A percentile compares a stretch with the other conserved stretches of the same genome.
These are phyloP conservation scores for Zygoascus meyerae DNA, from an alignment of 1,139 yeast species.

Conservation along the genomic window DNA sequence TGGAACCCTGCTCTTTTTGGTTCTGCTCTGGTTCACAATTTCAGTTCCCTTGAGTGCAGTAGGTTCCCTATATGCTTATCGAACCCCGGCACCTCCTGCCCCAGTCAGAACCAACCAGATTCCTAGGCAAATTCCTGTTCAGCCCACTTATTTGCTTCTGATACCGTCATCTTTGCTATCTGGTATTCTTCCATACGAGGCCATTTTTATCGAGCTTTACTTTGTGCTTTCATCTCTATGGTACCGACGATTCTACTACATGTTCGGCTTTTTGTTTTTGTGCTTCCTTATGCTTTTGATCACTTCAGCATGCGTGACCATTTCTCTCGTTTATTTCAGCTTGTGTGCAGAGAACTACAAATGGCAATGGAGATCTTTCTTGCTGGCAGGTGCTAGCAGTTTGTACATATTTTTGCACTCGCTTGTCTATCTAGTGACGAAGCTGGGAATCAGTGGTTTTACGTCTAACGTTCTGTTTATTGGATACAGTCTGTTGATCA, in stretches of 20 bases:
- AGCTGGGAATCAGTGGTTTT: slow-evolving; percentile 68
- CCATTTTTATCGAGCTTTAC: slow-evolving; percentile 91
- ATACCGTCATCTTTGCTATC: slow-evolving; percentile 65
- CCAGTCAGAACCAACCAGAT: slow-evolving; percentile 89
- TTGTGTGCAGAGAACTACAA: slow-evolving; percentile 87
- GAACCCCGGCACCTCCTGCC: slow-evolving; percentile 49
- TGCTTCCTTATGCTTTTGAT: slow-evolving; percentile 76
- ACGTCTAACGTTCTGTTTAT: slow-evolving; percentile 72
- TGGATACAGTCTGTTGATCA: slow-evolving; percentile 77
- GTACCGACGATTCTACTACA: slow-evolving; percentile 91
- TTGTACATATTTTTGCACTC: slow-evolving; percentile 82
- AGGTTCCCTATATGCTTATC: slow-evolving; percentile 76
- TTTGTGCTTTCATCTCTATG: slow-evolving; percentile 82
- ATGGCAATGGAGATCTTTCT: slow-evolving; percentile 96
- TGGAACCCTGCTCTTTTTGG: slow-evolving; percentile 79
- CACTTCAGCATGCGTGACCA: slow-evolving; percentile 76
- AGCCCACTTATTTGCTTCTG: slow-evolving; percentile 76
- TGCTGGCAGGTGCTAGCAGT: slow-evolving; percentile 87
- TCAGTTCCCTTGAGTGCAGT: slow-evolving; percentile 78
- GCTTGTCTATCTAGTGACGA: slow-evolving; percentile 42
- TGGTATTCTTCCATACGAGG: slow-evolving; percentile 92
- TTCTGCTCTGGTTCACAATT: slow-evolving; percentile 76
- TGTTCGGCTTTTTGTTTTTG: slow-evolving; percentile 94
- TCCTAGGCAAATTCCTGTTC: slow-evolving; percentile 91
- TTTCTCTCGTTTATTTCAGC: slow-evolving; percentile 75